These are phyloP conservation scores for Colletotrichum cordylinicola DNA, from an alignment of 2,329 filamentous ascomycete genomes.

Conservation along the genomic window DNA sequence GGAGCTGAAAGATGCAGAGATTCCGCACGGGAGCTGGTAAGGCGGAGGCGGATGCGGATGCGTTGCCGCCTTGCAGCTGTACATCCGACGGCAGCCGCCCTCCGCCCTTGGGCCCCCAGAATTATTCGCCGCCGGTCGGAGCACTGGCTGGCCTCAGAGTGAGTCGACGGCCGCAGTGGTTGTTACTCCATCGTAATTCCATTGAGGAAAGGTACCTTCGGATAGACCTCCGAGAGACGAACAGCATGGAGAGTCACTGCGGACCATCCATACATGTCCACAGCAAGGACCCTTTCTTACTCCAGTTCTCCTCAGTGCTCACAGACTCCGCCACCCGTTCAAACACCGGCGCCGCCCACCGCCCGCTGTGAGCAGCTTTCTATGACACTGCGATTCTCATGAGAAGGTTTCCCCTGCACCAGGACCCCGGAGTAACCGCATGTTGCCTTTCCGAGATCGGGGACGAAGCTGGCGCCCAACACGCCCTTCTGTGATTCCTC, in stretches of 20 bases:
- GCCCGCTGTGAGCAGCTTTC: background rate
- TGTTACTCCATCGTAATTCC: background rate
- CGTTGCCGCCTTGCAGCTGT: background rate
- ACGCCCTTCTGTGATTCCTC: background rate
- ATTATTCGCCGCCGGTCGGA: constrained; percentile 8
- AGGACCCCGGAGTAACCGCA: constrained; percentile 17
- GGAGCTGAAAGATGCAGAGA: background rate
- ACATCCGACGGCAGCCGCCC: constrained; percentile 13
- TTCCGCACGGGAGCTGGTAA: background rate
- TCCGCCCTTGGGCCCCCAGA: background rate
- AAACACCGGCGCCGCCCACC: constrained; percentile 4
- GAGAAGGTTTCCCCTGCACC: constrained; percentile 8
- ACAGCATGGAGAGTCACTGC: background rate
- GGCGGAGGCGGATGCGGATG: background rate
- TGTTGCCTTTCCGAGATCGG: constrained; percentile 19
- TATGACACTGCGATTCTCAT: constrained; percentile 8
- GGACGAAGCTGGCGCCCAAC: background rate
- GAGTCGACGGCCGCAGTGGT: background rate
- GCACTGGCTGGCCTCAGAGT: background rate
- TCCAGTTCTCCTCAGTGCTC: background rate
- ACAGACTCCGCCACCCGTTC: constrained; percentile 5
- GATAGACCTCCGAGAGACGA: background rate
- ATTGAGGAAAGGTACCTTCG: background rate
- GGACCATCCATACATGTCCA: background rate
- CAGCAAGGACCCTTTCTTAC: background rate